Evolutionary conservation across 331 rosid species (phyloP).

Genomic region (Arachis monticola): DNA sequence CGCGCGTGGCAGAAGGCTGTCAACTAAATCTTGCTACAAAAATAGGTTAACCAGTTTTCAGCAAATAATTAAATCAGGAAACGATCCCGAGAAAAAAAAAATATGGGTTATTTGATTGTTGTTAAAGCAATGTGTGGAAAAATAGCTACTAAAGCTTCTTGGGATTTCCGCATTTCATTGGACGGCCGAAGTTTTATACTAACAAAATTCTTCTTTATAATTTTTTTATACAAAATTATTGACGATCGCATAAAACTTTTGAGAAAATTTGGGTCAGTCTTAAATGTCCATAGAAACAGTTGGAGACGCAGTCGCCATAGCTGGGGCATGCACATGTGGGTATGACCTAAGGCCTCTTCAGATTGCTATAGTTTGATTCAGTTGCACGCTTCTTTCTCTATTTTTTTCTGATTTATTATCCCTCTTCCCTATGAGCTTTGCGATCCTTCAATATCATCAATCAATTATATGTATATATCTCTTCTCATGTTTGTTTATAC

Average conservation of each 20-base stretch:
- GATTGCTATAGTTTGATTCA: slow-evolving; percentile 49
- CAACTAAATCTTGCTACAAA: slow-evolving; percentile 18
- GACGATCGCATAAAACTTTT: slow-evolving; percentile 42
- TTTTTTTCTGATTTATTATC: slow-evolving; percentile 47
- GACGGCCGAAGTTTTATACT: slow-evolving; percentile 52
- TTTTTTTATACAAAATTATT: slow-evolving; percentile 45
- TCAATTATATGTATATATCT: background rate
- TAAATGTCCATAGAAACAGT: slow-evolving; percentile 44
- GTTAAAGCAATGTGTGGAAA: slow-evolving; percentile 69
- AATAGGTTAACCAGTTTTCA: slow-evolving; percentile 31
- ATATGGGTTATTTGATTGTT: slow-evolving; percentile 65
- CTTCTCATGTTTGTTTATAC: background rate
- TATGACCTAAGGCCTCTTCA: slow-evolving; percentile 38
- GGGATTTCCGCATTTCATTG: slow-evolving; percentile 72
- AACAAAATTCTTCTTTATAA: slow-evolving; percentile 26
- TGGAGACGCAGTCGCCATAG: slow-evolving; percentile 66
- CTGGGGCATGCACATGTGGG: slow-evolving; percentile 64
- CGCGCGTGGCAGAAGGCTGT: slow-evolving; percentile 49
- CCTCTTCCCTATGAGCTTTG: slow-evolving; percentile 28
- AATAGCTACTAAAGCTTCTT: slow-evolving; percentile 62
- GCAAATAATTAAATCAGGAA: slow-evolving; percentile 48
- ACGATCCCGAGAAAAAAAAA: slow-evolving; percentile 75
- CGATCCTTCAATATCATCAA: slow-evolving; percentile 29
- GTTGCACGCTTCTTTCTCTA: slow-evolving; percentile 55
- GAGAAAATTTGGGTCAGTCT: slow-evolving; percentile 37